These are phyloP conservation scores for Magnolia sinica DNA, from an alignment of 164 flowering plant genomes.

Conservation along the genomic window DNA sequence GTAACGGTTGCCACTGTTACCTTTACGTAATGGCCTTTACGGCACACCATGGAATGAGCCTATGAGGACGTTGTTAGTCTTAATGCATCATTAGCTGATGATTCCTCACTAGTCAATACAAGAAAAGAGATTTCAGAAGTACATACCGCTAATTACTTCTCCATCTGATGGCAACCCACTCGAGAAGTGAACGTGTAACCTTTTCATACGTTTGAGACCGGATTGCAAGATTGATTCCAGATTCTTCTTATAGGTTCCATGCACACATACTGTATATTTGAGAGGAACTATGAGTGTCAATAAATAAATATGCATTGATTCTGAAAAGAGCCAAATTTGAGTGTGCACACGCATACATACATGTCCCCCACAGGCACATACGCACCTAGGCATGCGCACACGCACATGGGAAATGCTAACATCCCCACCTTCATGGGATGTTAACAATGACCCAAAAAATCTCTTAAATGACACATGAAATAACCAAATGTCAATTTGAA, in stretches of 20 bases:
- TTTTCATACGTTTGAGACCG: slow-evolving; percentile 85
- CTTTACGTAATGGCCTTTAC: too few species aligned
- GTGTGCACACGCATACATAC: background rate
- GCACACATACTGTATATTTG: slow-evolving; percentile 71
- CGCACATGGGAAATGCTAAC: too few species aligned
- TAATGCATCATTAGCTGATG: background rate
- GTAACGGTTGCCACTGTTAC: too few species aligned
- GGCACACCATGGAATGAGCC: too few species aligned
- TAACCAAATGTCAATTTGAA: background rate
- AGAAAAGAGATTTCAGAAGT: background rate
- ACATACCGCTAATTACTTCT: slow-evolving; percentile 82
- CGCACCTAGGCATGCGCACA: too few species aligned
- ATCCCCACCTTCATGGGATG: too few species aligned
- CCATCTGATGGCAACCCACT: slow-evolving; percentile 81
- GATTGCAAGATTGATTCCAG: slow-evolving; percentile 71
- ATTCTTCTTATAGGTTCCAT: slow-evolving; percentile 84
- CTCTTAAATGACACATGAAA: too few species aligned
- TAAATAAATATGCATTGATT: too few species aligned
- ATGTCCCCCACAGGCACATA: too few species aligned
- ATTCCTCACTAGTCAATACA: background rate
- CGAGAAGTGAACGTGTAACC: slow-evolving; percentile 91
- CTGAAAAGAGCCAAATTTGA: background rate
- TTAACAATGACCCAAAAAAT: too few species aligned
- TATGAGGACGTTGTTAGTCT: background rate
- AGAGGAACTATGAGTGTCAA: background rate